A percentile compares a stretch with the other conserved stretches of the same genome.
These are phyloP conservation scores for Priceomyces melissophilus DNA, from an alignment of 805 yeast species.

Conservation along the genomic window DNA sequence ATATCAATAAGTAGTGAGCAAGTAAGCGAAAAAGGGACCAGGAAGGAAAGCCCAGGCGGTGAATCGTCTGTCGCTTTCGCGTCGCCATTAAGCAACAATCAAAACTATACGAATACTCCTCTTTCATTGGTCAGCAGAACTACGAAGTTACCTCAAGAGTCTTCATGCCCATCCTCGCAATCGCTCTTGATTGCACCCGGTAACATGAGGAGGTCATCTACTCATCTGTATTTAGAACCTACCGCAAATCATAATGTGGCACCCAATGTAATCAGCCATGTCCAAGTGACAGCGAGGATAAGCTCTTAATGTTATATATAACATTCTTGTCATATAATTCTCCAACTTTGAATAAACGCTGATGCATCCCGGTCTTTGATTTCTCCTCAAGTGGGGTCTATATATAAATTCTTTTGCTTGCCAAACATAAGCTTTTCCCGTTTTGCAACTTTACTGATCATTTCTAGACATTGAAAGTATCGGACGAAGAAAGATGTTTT, in stretches of 20 bases:
- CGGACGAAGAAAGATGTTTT: too few species aligned
- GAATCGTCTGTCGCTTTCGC: not conserved
- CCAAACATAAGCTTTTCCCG: too few species aligned
- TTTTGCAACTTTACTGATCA: constrained; percentile 1
- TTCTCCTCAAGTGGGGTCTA: too few species aligned
- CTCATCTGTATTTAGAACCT: constrained; percentile 30
- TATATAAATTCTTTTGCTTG: too few species aligned
- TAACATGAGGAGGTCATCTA: constrained; percentile 28
- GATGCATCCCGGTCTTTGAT: too few species aligned
- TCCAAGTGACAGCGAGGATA: constrained; percentile 42
- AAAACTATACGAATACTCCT: constrained; percentile 14
- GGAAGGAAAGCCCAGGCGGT: too few species aligned
- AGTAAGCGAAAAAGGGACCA: too few species aligned
- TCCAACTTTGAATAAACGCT: too few species aligned
- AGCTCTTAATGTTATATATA: constrained; percentile 19
- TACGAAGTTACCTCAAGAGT: not conserved
- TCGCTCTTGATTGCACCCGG: constrained; percentile 13
- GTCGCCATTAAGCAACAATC: constrained; percentile 19
- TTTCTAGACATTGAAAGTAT: too few species aligned
- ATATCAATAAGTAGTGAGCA: too few species aligned
- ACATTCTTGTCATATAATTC: too few species aligned
- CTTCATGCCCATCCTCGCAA: constrained; percentile 6
- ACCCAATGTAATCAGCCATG: constrained; percentile 38
- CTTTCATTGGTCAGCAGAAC: constrained; percentile 7
- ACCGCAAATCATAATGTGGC: constrained; percentile 23